Evolutionary conservation across 805 yeast genomes (phyloP), one percentile per base, ranked within the genome.

Genomic region (Candida methanosorbosa): DNA sequence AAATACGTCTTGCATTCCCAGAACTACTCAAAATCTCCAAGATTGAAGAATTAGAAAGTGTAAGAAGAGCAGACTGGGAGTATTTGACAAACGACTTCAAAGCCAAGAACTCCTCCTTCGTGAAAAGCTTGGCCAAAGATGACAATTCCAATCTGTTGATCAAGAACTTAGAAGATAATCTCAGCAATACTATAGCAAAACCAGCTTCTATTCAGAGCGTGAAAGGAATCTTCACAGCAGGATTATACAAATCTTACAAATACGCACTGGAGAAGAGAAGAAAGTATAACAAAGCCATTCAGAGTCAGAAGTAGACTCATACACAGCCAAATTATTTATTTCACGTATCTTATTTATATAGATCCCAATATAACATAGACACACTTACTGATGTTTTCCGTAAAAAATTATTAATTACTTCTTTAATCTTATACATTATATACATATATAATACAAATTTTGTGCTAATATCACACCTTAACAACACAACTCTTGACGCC

Each of bases 211-310:
- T 75, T 8, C 98, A 92, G 56, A 75, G 85, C 21, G 42, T 75
- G 14, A 87, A 90, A 55, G 98, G 98, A 0, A 48, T 90, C 2
- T 61, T 85, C 28, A 86, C 95, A 3, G 96, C 97, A 1, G 98
- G 98, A 1, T 33, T 82, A 1, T 51, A 63, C 15, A 83, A 81
- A 51, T 75, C 88, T 9, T 51, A 76, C 33, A 72, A 68, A 48
- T 88, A 88, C 55, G 88, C 94, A 4, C 61, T 71, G 56, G 94
- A 85, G 32, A 88, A 88, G 57, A 60, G 67, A 35, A 43, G 47
- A 17, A 70, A 70, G 42, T 51, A 56, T 31, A 13, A 21, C 12
- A 12, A 26, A 13, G 23, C 29, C 17, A 18, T 28, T 14, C 5
- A 19, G 3, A 16, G 11, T 9, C 7, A 25, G 18, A 20, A 13